Evolutionary conservation across 2,329 filamentous ascomycete genomes (phyloP).

Genomic region (Arthrobotrys megalospora): DNA sequence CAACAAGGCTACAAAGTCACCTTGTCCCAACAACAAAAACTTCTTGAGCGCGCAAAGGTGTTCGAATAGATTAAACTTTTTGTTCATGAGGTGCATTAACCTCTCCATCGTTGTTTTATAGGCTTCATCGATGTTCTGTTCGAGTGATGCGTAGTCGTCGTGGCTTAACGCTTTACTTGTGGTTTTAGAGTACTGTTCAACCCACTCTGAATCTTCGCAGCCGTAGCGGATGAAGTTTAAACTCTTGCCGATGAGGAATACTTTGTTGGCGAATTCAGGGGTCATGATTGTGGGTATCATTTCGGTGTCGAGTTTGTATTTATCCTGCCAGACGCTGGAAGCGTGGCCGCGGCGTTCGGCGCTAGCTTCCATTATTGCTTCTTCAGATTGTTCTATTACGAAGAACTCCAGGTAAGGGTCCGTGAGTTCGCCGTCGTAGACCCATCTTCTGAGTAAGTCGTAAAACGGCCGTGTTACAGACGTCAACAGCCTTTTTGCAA

Average conservation of each 20-base stretch:
- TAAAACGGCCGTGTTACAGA: conserved; percentile 96
- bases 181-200: conserved; percentile 92
- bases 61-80: conserved; percentile 94
- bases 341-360: conserved; percentile 75
- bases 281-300: conserved; percentile 97
- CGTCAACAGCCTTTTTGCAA: conserved; percentile 87
- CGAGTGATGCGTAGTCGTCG: conserved; percentile 90
- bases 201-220: conserved; percentile 93
- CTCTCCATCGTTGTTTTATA: conserved; percentile 99
- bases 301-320: conserved; percentile 85
- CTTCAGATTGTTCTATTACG: conserved; percentile 79
- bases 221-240: conserved; percentile 98
- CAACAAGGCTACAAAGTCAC: conserved; percentile 94
- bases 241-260: conserved; percentile 97
- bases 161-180: conserved; percentile 93
- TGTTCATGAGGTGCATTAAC: conserved; percentile 91
- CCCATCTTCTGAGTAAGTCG: conserved; percentile 95
- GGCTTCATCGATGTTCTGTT: conserved; percentile 94
- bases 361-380: conserved; percentile 67
- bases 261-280: conserved; percentile 92
- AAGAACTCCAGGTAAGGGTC: conserved; percentile 98
- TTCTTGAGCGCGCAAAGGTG: conserved; percentile 93
- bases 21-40: conserved; percentile 93
- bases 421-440: conserved; percentile 97
- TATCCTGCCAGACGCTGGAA: conserved; percentile 97